Conservation (phyloP, 2,329 filamentous ascomycete genomes). For the Fusarium verrucosum region DNA sequence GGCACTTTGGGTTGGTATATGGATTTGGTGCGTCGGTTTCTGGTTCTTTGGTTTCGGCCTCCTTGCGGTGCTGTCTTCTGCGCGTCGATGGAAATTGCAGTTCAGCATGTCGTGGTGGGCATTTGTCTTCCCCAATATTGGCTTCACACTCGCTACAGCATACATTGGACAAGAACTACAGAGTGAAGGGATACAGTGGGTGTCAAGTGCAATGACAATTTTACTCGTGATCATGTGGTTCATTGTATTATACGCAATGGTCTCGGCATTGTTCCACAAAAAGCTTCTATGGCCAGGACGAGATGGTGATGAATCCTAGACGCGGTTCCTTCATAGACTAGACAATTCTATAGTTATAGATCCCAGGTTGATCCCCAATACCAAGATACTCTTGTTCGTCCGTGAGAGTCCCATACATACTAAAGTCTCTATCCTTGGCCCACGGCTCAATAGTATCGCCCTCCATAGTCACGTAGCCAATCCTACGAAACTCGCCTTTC, state of each 20-base stretch:
- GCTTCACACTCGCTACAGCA: constrained; percentile 39
- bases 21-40: constrained; percentile 44
- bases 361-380: not conserved
- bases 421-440: constrained; percentile 16
- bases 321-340: not conserved
- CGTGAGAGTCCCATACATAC: constrained; percentile 14
- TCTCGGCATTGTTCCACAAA: constrained; percentile 31
- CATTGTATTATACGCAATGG: constrained; percentile 34
- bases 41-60: constrained; percentile 44
- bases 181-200: constrained; percentile 39
- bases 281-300: constrained; percentile 43
- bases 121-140: constrained; percentile 44
- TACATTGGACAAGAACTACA: constrained; percentile 41
- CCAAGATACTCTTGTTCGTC: constrained; percentile 20
- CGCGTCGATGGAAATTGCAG: constrained; percentile 25
- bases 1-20: constrained; percentile 40
- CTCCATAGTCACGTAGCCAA: constrained; percentile 11
- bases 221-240: constrained; percentile 39
- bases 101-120: constrained; percentile 45
- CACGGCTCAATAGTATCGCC: constrained; percentile 1
- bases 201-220: constrained; percentile 38
- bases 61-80: constrained; percentile 33
- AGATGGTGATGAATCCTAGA: constrained; percentile 34
- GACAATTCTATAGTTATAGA: constrained; percentile 28
- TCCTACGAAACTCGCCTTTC: constrained; percentile 30